These are phyloP conservation scores for Parascedosporium putredinis DNA, from an alignment of 2,329 filamentous ascomycete genomes.

Conservation along the genomic window DNA sequence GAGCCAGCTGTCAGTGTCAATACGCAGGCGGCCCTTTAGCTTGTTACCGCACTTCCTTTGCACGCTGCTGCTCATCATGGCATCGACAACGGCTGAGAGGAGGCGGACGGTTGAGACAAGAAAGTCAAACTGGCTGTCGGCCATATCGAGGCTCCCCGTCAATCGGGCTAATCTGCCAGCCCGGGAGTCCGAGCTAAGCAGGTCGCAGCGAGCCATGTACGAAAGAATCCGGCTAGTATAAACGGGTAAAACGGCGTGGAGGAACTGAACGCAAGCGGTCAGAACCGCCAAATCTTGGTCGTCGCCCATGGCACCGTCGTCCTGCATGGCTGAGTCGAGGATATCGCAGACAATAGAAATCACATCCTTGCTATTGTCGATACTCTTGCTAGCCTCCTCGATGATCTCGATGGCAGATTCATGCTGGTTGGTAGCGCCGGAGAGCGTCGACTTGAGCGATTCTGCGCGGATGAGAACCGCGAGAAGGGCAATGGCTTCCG, in stretches of 20 bases:
- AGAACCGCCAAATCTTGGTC: constrained; percentile 56
- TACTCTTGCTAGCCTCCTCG: constrained; percentile 43
- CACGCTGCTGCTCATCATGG: constrained; percentile 59
- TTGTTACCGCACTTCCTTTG: constrained; percentile 50
- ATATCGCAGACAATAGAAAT: constrained; percentile 74
- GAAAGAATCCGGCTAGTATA: constrained; percentile 84
- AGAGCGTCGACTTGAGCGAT: constrained; percentile 23
- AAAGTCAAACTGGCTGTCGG: constrained; percentile 66
- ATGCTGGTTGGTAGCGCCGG: constrained; percentile 10
- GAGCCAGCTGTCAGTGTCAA: constrained; percentile 46
- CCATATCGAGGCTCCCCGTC: constrained; percentile 72
- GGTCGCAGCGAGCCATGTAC: constrained; percentile 68
- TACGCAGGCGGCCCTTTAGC: constrained; percentile 32
- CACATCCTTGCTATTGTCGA: constrained; percentile 58
- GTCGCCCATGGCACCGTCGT: constrained; percentile 44
- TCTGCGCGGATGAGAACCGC: constrained; percentile 55
- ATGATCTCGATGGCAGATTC: constrained; percentile 36
- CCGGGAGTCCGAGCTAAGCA: constrained; percentile 67
- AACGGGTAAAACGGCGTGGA: constrained; percentile 61
- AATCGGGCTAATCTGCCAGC: constrained; percentile 69
- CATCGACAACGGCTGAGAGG: constrained; percentile 66
- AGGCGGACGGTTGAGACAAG: constrained; percentile 63
- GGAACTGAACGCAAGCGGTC: constrained; percentile 66
- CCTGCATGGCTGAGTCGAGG: constrained; percentile 61
- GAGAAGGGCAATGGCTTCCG: constrained; percentile 65